Conservation (phyloP, 108 stramenopile species). For the Skeletonema costatum region DNA sequence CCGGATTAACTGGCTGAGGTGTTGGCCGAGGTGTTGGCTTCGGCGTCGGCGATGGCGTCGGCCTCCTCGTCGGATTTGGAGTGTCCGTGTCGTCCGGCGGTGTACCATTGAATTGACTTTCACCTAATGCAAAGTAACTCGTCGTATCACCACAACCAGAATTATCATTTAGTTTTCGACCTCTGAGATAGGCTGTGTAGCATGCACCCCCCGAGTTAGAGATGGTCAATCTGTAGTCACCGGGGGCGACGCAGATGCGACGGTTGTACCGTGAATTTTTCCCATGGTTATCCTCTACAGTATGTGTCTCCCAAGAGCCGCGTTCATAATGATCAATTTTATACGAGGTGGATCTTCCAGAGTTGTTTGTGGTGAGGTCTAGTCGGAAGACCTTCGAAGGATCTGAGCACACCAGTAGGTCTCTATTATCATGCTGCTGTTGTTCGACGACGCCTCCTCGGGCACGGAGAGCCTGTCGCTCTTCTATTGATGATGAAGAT, state of each 20-base stretch:
- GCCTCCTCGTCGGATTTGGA: background rate
- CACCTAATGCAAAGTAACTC: background rate
- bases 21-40: background rate
- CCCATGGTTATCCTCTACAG: background rate
- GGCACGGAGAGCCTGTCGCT: background rate
- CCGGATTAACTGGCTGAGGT: background rate
- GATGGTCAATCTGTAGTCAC: background rate
- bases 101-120: background rate
- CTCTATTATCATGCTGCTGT: background rate
- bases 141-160: background rate
- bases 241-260: background rate
- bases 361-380: background rate
- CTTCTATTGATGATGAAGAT: background rate
- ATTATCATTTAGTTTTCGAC: background rate
- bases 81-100: background rate
- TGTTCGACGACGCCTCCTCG: background rate
- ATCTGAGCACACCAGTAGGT: background rate
- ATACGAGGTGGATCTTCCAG: background rate
- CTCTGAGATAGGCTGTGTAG: background rate
- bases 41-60: background rate
- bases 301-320: background rate
- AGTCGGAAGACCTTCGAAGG: background rate
- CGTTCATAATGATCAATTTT: background rate
- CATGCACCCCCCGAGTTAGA: background rate
- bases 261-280: background rate